Base-by-base conservation (phyloP, 2,329 filamentous ascomycete species). In the Exophiala bonariae region DNA sequence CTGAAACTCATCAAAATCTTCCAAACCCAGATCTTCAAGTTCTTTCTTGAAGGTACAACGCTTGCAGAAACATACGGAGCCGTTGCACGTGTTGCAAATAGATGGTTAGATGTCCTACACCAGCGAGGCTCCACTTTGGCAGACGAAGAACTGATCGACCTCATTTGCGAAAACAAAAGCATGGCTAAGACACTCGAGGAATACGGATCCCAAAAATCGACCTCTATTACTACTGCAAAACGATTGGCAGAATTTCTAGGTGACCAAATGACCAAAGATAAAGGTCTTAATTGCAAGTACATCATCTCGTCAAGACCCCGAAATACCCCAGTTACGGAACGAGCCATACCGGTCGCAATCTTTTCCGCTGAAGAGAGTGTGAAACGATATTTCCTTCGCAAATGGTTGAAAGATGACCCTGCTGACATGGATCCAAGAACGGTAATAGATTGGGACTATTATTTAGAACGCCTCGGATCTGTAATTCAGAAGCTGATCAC, bases 1-100 rank as follows among this genome's bases (percentile, higher is more conserved):
- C 75, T 99, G 59, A 99, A 99, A 73, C 84, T 99, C 59, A 99
- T 99, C 80, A 99, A 99, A 71, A 99, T 97, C 64, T 99, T 99
- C 67, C 93, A 99, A 68, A 89, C 93, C 50, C 93, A 99, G 63
- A 96, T 99, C 57, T 99, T 99, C 84, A 96, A 96, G 65, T 97
- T 99, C 71, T 99, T 99, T 72, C 75, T 99, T 4, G 92, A 99
- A 63, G 93, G 93, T 5, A 80, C 81, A 3, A 95, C 90, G 0
- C 77, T 99, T 36, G 76, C 84, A 2, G 91, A 97, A 65, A 96
- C 90, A 14, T 99, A 99, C 63, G 81, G 71, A 11, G 86, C 92
- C 2, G 95, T 99, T 2, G 91, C 95, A 44, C 95, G 89, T 63
- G 90, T 99, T 17, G 92, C 93, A 2, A 95, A 99, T 64, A 83